Conservation (phyloP, 768 basidiomycete species). For the Lyophyllum semitale region DNA sequence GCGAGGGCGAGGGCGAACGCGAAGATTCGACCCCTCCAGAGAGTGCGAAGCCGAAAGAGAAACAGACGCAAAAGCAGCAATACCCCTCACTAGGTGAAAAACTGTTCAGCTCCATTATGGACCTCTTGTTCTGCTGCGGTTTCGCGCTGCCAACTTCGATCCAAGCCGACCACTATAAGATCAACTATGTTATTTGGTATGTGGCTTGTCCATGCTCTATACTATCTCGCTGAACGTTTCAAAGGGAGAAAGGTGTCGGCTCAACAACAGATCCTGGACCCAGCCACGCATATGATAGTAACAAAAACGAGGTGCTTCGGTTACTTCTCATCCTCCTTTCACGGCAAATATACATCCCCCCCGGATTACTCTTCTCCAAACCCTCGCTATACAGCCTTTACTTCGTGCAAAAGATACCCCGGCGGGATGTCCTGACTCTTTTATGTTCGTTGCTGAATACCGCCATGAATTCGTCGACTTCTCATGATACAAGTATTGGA, state of each 20-base stretch:
- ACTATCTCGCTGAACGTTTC: constrained; percentile 3
- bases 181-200: constrained; percentile 88
- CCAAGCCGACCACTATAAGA: constrained; percentile 79
- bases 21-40: constrained; percentile 15
- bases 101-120: constrained; percentile 77
- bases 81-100: constrained; percentile 81
- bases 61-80: constrained; percentile 41
- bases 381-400: constrained; percentile 80
- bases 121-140: constrained; percentile 91
- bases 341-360: constrained; percentile 83
- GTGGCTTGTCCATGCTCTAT: constrained; percentile 22
- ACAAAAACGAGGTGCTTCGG: constrained; percentile 88
- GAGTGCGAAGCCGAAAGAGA: constrained; percentile 30
- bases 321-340: constrained; percentile 88
- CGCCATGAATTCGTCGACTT: constrained; percentile 67
- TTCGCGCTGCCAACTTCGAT: constrained; percentile 84
- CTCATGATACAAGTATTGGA: constrained; percentile 55
- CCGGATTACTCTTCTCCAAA: constrained; percentile 66
- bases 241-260: constrained; percentile 94
- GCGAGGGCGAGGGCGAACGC: constrained; percentile 19
- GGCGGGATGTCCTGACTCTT: constrained; percentile 86
- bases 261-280: constrained; percentile 76
- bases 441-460: constrained; percentile 95
- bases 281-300: constrained; percentile 65
- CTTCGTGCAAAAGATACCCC: constrained; percentile 72